A percentile compares a stretch with the other conserved stretches of the same genome.
Conservation (phyloP, 257 asterid genomes). For the Avicennia marina region DNA sequence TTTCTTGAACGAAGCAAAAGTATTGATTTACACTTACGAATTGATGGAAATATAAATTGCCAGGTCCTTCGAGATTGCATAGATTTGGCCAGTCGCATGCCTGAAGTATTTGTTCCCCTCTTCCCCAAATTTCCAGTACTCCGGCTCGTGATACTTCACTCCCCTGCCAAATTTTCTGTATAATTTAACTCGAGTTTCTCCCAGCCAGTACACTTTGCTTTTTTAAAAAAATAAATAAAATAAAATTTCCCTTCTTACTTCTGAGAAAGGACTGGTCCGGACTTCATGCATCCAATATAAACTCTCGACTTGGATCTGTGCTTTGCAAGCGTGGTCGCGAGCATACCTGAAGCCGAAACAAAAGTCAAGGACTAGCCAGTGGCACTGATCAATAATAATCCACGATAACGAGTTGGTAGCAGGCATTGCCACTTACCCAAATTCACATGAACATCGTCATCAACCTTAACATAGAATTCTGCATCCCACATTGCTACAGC, state of each 20-base stretch:
- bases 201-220: too few species aligned
- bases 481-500: slow-evolving; percentile 71
- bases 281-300: slow-evolving; percentile 91
- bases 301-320: slow-evolving; percentile 55
- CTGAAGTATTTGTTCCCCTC: slow-evolving; percentile 80
- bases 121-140: slow-evolving; percentile 82
- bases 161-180: slow-evolving; percentile 32
- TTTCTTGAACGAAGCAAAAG: too few species aligned
- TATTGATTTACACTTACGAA: slow-evolving; percentile 37
- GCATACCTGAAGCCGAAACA: slow-evolving; percentile 26
- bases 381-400: too few species aligned
- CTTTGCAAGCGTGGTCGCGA: slow-evolving; percentile 37
- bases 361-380: not conserved
- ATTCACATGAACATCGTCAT: slow-evolving; percentile 77
- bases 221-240: not conserved
- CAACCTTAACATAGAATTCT: slow-evolving; percentile 69
- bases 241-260: slow-evolving; percentile 28
- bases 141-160: slow-evolving; percentile 76
- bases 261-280: slow-evolving; percentile 66
- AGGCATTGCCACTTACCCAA: slow-evolving; percentile 35
- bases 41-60: slow-evolving; percentile 66
- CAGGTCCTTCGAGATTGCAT: slow-evolving; percentile 69
- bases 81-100: slow-evolving; percentile 86
- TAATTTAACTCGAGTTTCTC: too few species aligned
- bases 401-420: too few species aligned